Conservation (phyloP, 2,329 filamentous ascomycete genomes). For the Rhynchosporium agropyri region DNA sequence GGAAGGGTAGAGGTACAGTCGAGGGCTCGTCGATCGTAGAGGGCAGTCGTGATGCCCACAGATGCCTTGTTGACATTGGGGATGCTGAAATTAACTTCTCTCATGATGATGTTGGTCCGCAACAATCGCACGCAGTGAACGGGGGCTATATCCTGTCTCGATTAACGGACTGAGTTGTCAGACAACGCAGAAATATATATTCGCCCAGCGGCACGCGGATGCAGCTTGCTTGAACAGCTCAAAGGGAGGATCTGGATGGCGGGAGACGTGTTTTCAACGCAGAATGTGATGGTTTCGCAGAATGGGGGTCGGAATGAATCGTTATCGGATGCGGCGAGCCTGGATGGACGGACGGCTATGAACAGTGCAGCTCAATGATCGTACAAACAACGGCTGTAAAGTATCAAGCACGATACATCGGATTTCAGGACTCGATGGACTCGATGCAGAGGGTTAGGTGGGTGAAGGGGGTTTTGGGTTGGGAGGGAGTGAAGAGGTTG, state of each 20-base stretch:
- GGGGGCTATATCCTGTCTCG: conserved; percentile 22
- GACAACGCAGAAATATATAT: conserved; percentile 24
- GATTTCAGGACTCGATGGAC: conserved; percentile 24
- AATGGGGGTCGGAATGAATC: conserved; percentile 24
- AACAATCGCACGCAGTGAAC: conserved; percentile 33
- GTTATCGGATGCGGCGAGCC: conserved; percentile 36
- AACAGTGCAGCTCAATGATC: conserved; percentile 27
- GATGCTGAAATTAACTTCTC: conserved; percentile 99
- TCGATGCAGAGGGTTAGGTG: conserved; percentile 15
- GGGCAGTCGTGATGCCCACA: conserved; percentile 95
- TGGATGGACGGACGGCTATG: conserved; percentile 13
- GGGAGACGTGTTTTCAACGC: conserved; percentile 23
- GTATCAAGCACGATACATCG: conserved; percentile 26
- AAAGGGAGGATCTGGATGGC: conserved; percentile 15
- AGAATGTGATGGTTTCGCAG: conserved; percentile 30
- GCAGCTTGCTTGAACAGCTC: conserved; percentile 30
- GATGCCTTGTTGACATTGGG: conserved; percentile 99
- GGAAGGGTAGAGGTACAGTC: conserved; percentile 98
- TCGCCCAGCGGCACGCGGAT: conserved; percentile 22
- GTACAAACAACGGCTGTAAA: conserved; percentile 29
- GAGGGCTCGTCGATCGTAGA: conserved; percentile 95
- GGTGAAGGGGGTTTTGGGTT: conserved; percentile 15
- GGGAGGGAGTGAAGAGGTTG: conserved; percentile 23
- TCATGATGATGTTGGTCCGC: conserved; percentile 66
- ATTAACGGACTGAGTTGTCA: conserved; percentile 28